A percentile compares a stretch with the other conserved stretches of the same genome.
Evolutionary conservation across 768 basidiomycete species (phyloP).

Genomic region (Albatrellus ellisii): DNA sequence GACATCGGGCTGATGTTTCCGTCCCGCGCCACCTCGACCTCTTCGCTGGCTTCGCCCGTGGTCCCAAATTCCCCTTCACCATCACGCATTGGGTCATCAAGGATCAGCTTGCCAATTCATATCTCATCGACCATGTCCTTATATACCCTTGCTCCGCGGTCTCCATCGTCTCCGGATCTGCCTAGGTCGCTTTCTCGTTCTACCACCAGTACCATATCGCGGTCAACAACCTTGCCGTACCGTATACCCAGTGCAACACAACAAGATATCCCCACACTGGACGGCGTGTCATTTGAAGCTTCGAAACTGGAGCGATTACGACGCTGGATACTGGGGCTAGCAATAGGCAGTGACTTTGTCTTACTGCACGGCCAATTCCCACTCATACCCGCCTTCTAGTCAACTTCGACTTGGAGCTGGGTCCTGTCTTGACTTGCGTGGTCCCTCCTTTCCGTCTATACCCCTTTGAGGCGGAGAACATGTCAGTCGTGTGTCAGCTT

Average conservation of each 20-base stretch:
- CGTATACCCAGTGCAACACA: conserved; percentile 17
- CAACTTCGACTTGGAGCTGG: conserved; percentile 81
- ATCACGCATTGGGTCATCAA: too few species aligned
- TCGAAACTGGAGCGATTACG: conserved; percentile 37
- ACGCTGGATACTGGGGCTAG: conserved; percentile 57
- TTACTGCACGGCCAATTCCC: neutral
- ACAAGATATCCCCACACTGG: conserved; percentile 11
- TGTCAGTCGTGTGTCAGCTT: conserved; percentile 37
- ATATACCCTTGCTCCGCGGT: conserved; percentile 14
- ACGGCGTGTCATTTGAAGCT: conserved; percentile 32
- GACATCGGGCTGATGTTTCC: neutral
- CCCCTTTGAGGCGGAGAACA: conserved; percentile 63
- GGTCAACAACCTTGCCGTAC: conserved; percentile 35
- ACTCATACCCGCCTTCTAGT: conserved; percentile 28
- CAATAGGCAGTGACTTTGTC: conserved; percentile 36
- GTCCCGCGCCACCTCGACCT: neutral
- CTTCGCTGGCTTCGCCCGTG: neutral
- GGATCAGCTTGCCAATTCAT: too few species aligned
- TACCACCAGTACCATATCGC: conserved; percentile 20
- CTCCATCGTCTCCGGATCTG: conserved; percentile 14
- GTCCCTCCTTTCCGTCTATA: conserved; percentile 56
- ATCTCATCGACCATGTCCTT: too few species aligned
- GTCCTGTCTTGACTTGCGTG: conserved; percentile 62
- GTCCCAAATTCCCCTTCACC: neutral
- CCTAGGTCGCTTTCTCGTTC: conserved; percentile 7